Percentiles rank a stretch among this genome's conserved stretches.
Conservation (phyloP, 1,139 yeast species). For the Taiozyma sp. region DNA sequence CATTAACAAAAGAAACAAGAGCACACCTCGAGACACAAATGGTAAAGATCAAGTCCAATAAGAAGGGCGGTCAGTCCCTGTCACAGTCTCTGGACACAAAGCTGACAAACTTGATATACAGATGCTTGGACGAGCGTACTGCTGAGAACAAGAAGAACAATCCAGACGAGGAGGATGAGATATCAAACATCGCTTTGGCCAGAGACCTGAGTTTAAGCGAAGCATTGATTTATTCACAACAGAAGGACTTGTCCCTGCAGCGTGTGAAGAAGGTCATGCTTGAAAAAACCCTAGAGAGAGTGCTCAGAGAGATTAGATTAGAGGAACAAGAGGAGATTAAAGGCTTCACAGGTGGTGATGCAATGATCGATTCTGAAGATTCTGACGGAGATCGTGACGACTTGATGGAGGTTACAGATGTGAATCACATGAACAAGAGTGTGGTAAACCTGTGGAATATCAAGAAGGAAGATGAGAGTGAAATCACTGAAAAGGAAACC, state of each 20-base stretch:
- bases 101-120: conserved; percentile 44
- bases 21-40: conserved; percentile 1
- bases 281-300: conserved; percentile 55
- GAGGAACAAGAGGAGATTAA: conserved; percentile 28
- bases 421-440: conserved; percentile 69
- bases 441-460: conserved; percentile 69
- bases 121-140: conserved; percentile 48
- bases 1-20: not conserved
- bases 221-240: conserved; percentile 48
- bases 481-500: conserved; percentile 2
- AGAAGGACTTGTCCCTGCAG: conserved; percentile 52
- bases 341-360: conserved; percentile 6
- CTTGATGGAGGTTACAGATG: conserved; percentile 57
- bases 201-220: conserved; percentile 49
- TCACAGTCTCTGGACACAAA: conserved; percentile 42
- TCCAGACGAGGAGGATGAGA: conserved; percentile 26
- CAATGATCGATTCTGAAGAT: conserved; percentile 6
- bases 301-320: conserved; percentile 36
- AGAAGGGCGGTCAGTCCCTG: conserved; percentile 15
- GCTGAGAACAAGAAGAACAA: conserved; percentile 34
- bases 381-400: conserved; percentile 35
- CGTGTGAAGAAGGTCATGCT: conserved; percentile 59
- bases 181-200: conserved; percentile 48
- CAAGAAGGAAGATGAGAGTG: conserved; percentile 13
- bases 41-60: conserved; percentile 18